Evolutionary conservation across 2,329 filamentous ascomycete genomes (phyloP).

Genomic region (Fusarium pininemorale): DNA sequence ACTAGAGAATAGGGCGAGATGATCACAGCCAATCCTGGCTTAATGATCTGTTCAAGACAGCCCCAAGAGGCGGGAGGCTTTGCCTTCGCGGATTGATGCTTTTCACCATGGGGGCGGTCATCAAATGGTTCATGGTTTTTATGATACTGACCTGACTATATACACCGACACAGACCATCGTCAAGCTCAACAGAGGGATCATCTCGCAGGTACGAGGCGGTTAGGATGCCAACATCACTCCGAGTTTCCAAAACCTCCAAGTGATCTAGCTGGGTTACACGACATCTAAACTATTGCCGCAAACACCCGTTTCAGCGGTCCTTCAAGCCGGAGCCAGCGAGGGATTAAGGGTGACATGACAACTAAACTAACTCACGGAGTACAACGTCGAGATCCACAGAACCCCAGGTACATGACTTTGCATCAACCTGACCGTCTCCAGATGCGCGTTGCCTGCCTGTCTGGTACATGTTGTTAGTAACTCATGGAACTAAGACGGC

Average conservation of each 20-base stretch:
- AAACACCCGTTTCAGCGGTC: conserved; percentile 11
- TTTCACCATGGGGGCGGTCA: conserved; percentile 1
- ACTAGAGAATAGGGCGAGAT: not conserved
- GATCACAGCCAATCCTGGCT: conserved; percentile 10
- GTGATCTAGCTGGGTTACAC: conserved; percentile 9
- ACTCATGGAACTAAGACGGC: not conserved
- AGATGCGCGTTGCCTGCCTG: conserved; percentile 13
- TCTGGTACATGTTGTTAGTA: not conserved
- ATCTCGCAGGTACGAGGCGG: not conserved
- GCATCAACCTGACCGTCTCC: conserved; percentile 11
- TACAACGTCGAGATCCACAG: not conserved
- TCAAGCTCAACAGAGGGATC: not conserved
- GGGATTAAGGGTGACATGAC: not conserved
- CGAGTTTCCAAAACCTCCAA: not conserved
- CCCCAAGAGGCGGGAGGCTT: conserved; percentile 2
- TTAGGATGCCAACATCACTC: not conserved
- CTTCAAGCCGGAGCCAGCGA: not conserved
- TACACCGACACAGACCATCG: conserved; percentile 1
- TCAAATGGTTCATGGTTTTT: not conserved
- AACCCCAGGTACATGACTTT: not conserved
- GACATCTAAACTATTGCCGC: conserved; percentile 5
- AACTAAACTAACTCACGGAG: not conserved
- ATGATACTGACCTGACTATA: not conserved
- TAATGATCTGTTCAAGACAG: conserved; percentile 13
- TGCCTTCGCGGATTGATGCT: not conserved